These are phyloP conservation scores for Citrus reticulata DNA, from an alignment of 345 rosid species.

Conservation along the genomic window DNA sequence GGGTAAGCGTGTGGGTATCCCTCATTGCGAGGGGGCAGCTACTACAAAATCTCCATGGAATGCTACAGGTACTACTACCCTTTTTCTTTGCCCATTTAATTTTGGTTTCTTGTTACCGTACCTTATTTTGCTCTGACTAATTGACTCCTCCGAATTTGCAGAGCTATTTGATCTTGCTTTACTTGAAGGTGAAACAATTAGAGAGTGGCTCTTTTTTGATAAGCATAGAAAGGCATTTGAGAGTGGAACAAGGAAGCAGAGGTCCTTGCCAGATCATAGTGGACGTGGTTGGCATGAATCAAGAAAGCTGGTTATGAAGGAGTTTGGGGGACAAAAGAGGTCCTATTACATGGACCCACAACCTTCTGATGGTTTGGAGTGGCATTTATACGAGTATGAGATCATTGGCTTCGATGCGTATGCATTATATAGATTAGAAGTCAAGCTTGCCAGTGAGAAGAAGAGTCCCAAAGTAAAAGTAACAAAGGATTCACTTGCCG, in stretches of 20 bases:
- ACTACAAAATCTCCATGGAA: slow-evolving; percentile 82
- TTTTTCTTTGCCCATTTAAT: background rate
- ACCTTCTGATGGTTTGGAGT: slow-evolving; percentile 57
- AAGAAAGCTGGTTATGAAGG: slow-evolving; percentile 77
- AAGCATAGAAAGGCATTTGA: slow-evolving; percentile 88
- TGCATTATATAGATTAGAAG: slow-evolving; percentile 69
- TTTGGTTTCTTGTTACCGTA: background rate
- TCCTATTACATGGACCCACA: slow-evolving; percentile 98
- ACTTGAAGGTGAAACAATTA: slow-evolving; percentile 60
- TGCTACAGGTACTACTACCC: slow-evolving; percentile 49
- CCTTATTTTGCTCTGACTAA: slow-evolving; percentile 2
- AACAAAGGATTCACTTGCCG: slow-evolving; percentile 60
- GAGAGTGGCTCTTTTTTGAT: slow-evolving; percentile 94
- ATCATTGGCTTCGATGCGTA: slow-evolving; percentile 42
- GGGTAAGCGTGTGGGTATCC: slow-evolving; percentile 86
- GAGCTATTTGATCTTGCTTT: slow-evolving; percentile 69
- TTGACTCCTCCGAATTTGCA: slow-evolving; percentile 29
- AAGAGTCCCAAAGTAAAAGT: slow-evolving; percentile 64
- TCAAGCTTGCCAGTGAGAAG: slow-evolving; percentile 51
- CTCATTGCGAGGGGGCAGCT: slow-evolving; percentile 87
- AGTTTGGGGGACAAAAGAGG: slow-evolving; percentile 71
- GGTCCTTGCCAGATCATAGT: slow-evolving; percentile 79
- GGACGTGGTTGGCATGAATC: slow-evolving; percentile 98
- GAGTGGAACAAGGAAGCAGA: slow-evolving; percentile 87
- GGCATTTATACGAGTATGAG: slow-evolving; percentile 88